A percentile compares a stretch with the other conserved stretches of the same genome.
These are phyloP conservation scores for Coccomyxa sp. DNA, from an alignment of 139 green algal species.

Conservation along the genomic window DNA sequence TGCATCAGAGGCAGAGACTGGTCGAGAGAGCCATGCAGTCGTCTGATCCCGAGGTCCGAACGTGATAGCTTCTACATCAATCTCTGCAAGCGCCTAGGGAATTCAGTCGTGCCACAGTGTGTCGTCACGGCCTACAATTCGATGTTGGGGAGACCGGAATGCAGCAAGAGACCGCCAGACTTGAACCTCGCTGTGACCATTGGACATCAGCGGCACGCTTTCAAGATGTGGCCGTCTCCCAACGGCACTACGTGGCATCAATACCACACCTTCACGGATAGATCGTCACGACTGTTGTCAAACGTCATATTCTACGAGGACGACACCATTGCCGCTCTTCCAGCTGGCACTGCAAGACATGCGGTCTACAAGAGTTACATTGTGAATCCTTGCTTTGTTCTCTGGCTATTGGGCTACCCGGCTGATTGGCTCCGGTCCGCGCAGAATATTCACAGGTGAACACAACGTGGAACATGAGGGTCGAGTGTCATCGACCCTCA, in stretches of 20 bases:
- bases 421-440: not conserved
- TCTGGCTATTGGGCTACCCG: not conserved
- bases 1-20: no score
- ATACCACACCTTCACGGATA: not conserved
- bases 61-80: constrained; percentile 1
- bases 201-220: not conserved
- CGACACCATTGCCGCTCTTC: not conserved
- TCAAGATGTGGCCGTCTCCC: not conserved
- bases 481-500: no score
- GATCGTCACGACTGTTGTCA: not conserved
- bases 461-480: no score
- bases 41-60: not conserved
- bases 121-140: not conserved
- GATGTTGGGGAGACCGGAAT: not conserved
- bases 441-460: not conserved
- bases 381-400: not conserved
- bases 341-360: not conserved
- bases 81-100: not conserved
- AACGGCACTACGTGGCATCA: not conserved
- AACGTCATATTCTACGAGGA: not conserved
- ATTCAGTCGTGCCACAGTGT: not conserved
- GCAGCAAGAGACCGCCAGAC: not conserved
- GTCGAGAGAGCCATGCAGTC: no score
- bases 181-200: not conserved
- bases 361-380: not conserved